Conservation (phyloP, 139 green algal species). For the Asterochloris erici region DNA sequence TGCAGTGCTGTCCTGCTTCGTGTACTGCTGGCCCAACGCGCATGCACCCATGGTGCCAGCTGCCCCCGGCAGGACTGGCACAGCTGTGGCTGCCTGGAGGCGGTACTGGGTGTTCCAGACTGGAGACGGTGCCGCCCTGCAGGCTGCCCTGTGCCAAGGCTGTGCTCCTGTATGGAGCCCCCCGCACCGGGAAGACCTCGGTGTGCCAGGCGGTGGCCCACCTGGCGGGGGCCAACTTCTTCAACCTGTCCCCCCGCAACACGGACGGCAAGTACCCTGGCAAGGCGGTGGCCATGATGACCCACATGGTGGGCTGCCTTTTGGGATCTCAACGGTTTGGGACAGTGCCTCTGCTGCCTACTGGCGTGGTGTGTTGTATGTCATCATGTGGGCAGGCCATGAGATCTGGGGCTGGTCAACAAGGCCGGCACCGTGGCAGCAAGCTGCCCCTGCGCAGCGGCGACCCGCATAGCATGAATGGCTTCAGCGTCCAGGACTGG, state of each 20-base stretch:
- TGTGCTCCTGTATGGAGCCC: slow-evolving; percentile 80
- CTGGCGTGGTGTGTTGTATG: not conserved
- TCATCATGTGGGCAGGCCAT: not conserved
- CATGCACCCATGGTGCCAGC: not conserved
- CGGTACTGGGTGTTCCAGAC: not conserved
- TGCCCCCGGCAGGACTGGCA: not conserved
- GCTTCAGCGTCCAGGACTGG: no score
- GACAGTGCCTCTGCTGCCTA: not conserved
- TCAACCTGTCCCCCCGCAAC: slow-evolving; percentile 80
- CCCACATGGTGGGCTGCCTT: slow-evolving; percentile 72
- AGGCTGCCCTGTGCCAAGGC: slow-evolving; percentile 30
- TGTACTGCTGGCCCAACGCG: not conserved
- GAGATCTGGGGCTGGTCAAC: no score
- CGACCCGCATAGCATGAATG: no score
- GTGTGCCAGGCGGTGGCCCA: slow-evolving; percentile 63
- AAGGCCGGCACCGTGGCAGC: no score
- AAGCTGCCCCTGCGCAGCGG: no score
- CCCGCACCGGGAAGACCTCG: slow-evolving; percentile 80
- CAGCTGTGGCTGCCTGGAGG: not conserved
- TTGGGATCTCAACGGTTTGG: no score
- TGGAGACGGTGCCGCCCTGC: not conserved
- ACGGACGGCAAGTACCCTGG: slow-evolving; percentile 81
- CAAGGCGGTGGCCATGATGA: slow-evolving; percentile 78
- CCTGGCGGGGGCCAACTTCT: slow-evolving; percentile 67
- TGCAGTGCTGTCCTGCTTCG: no score